Percentiles rank a stretch among this genome's conserved stretches.
phyloP scores from a whole-genome alignment of 306 rosid genomes.

The Cucumis cinereus region DNA sequence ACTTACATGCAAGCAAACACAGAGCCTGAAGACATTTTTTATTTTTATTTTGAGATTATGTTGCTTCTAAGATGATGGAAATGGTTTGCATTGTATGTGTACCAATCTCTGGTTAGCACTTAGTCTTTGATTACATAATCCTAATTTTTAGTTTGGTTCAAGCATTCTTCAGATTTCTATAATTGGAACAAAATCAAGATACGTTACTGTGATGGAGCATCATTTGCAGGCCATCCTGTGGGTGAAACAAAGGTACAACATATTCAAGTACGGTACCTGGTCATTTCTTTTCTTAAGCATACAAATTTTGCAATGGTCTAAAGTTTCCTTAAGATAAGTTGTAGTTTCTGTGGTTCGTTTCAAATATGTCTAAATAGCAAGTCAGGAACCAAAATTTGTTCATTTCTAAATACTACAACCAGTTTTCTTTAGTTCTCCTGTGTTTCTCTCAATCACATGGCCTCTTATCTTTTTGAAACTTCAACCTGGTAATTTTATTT shows the following conservation, averaged over 20 bases:
- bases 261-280: background rate
- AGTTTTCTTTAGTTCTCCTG: background rate
- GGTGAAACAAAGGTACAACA: conserved; percentile 41
- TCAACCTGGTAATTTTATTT: background rate
- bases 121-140: background rate
- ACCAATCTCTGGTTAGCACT: background rate
- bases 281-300: background rate
- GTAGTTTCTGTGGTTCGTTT: background rate
- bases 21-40: background rate
- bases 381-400: background rate
- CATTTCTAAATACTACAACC: background rate
- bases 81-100: background rate
- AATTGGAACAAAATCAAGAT: conserved; percentile 94
- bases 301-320: background rate
- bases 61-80: background rate
- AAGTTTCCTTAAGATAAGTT: background rate
- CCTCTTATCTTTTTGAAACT: background rate
- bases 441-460: background rate
- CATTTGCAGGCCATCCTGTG: conserved; percentile 74
- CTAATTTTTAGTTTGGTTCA: conserved; percentile 19
- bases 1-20: no score
- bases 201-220: conserved; percentile 93
- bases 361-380: background rate
- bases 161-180: conserved; percentile 65
- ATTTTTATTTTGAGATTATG: background rate